These are phyloP conservation scores for Starmerella floris DNA, from an alignment of 805 yeast species.

Conservation along the genomic window DNA sequence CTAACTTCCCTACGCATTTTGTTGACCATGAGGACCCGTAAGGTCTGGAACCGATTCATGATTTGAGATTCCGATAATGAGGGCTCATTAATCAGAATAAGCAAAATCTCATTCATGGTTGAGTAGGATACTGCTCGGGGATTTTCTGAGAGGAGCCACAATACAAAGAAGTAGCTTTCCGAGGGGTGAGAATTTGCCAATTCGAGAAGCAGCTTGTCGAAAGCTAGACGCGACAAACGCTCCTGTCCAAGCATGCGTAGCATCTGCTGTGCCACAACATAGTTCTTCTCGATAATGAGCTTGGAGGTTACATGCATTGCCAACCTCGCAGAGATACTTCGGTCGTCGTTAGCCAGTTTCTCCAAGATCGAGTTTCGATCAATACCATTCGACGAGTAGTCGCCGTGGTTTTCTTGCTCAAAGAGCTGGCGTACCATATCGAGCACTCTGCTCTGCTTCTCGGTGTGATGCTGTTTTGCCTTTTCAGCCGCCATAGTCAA, in stretches of 20 bases:
- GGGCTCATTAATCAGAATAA: slow-evolving; percentile 16
- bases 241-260: slow-evolving; percentile 13
- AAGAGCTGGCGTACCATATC: slow-evolving; percentile 14
- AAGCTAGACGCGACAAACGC: slow-evolving; percentile 3
- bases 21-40: slow-evolving; percentile 16
- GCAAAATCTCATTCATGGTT: slow-evolving; percentile 19
- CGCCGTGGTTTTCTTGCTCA: background rate
- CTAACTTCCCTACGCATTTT: background rate
- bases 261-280: slow-evolving; percentile 17
- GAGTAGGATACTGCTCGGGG: slow-evolving; percentile 13
- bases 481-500: slow-evolving; percentile 22
- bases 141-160: slow-evolving; percentile 19
- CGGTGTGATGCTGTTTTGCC: background rate
- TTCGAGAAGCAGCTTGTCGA: slow-evolving; percentile 14
- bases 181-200: slow-evolving; percentile 21
- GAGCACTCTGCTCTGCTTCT: background rate
- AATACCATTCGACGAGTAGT: background rate
- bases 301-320: slow-evolving; percentile 1
- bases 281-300: slow-evolving; percentile 10
- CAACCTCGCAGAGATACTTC: background rate
- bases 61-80: slow-evolving; percentile 20
- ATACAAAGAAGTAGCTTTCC: slow-evolving; percentile 14
- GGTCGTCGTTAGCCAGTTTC: background rate
- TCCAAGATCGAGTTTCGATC: background rate
- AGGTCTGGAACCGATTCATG: slow-evolving; percentile 17